Base-by-base conservation (phyloP, 352 stramenopile genomes). In the Pythium oligandrum region DNA sequence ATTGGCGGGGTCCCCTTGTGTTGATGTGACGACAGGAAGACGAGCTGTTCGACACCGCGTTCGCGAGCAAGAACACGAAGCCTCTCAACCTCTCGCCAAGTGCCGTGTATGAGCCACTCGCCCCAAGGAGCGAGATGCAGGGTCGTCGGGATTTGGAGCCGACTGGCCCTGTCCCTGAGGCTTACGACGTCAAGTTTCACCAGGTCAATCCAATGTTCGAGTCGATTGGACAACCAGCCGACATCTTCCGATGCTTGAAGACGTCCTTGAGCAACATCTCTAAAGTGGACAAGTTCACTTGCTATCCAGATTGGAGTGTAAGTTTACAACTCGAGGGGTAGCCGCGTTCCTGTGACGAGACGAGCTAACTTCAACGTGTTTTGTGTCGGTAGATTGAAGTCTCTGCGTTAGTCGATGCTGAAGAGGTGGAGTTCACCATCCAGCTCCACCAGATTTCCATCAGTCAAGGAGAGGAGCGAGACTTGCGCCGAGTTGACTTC, bases 131-230 rank as follows among this genome's bases (percentile, higher is more conserved):
- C 46, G 33, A 64, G 46, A 26, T 35, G 26, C 52, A 63, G 64
- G 57, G 60, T 47, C 37, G 71, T 63, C 50, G 52, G 59, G 44
- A 64, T 70, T 52, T 68, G n/a, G 60, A 63, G 36, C 74, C 72
- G 10, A 78, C 45, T 59, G 74, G 66, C 56, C 70, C 83, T 39
- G 69, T 90, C 1, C 79, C 79, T 0, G 68, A 83, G 46, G 73
- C 70, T 8, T 36, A 36, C n/a, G 68, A 72, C 3, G 71, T 83
- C 9, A 61, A 53, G 12, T 90, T 83, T 48, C 73, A 64, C 46
- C 65, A 78, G 54, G 77, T 90, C 35, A 90, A 90, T 60, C 79
- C 77, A 39, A 81, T 65, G 64, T 90, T 90, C 46, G 79, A 90
- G 67, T 90, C 79, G 1, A 63, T 65, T n/a, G 66, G 73, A n/a